These are phyloP conservation scores for Yamadazyma akitaensis DNA, from an alignment of 805 yeast genomes.

Conservation along the genomic window DNA sequence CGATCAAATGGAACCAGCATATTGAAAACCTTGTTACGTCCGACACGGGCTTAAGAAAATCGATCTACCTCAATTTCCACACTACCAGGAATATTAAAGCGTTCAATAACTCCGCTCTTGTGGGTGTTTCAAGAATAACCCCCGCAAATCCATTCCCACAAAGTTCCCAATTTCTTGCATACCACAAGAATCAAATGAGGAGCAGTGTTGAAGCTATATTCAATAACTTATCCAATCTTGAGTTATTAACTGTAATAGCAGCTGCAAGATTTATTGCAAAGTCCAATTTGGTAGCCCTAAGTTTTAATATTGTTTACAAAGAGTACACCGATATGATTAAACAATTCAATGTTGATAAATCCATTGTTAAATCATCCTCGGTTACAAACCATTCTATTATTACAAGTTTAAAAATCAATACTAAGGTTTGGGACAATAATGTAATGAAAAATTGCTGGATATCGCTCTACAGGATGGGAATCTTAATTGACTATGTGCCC, in stretches of 20 bases:
- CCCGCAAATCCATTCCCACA: constrained; percentile 21
- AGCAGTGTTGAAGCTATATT: constrained; percentile 27
- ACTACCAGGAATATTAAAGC: constrained; percentile 57
- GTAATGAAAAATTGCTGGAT: constrained; percentile 77
- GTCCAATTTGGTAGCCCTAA: constrained; percentile 55
- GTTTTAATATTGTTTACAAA: constrained; percentile 71
- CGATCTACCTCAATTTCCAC: constrained; percentile 42
- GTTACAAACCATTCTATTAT: constrained; percentile 32
- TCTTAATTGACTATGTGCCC: constrained; percentile 47
- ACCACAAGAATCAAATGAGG: constrained; percentile 19
- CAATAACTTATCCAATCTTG: constrained; percentile 59
- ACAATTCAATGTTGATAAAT: constrained; percentile 34
- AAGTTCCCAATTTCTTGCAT: constrained; percentile 22
- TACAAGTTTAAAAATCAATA: constrained; percentile 32
- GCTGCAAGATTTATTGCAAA: constrained; percentile 70
- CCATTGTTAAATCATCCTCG: constrained; percentile 20
- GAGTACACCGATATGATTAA: constrained; percentile 66
- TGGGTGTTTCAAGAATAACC: constrained; percentile 36
- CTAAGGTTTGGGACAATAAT: constrained; percentile 57
- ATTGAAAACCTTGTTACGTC: constrained; percentile 25
- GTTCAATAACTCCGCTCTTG: constrained; percentile 41
- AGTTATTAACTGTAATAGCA: constrained; percentile 65
- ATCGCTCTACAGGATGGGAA: constrained; percentile 50
- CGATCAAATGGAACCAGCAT: constrained; percentile 43
- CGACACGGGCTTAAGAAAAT: constrained; percentile 15